These are phyloP conservation scores for Apostasia shenzhenica DNA, from an alignment of 106 monocot genomes.

Conservation along the genomic window DNA sequence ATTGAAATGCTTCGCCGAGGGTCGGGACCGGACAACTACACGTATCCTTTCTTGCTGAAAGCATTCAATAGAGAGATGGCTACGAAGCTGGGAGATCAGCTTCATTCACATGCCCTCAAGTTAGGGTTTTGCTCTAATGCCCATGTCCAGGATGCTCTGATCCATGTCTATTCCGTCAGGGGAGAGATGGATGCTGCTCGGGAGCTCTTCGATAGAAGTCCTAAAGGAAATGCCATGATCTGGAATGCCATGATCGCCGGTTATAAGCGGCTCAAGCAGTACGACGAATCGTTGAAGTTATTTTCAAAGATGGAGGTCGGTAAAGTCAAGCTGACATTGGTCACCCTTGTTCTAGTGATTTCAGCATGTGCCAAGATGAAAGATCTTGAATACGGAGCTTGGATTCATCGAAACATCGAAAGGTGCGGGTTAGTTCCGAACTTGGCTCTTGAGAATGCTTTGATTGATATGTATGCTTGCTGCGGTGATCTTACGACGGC, in stretches of 20 bases:
- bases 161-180: conserved; percentile 32
- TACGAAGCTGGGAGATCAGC: conserved; percentile 14
- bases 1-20: conserved; percentile 30
- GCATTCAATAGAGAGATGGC: conserved; percentile 19
- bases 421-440: conserved; percentile 11
- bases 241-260: conserved; percentile 66
- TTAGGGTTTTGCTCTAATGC: conserved; percentile 34
- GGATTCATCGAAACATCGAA: conserved; percentile 28
- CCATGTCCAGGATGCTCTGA: conserved; percentile 31
- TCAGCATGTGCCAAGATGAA: conserved; percentile 45
- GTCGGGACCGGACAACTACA: conserved; percentile 27
- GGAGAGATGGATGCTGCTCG: conserved; percentile 32
- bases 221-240: conserved; percentile 16
- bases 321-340: conserved; percentile 17
- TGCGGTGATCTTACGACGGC: conserved; percentile 39
- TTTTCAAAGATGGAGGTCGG: conserved; percentile 37
- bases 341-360: conserved; percentile 35
- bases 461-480: conserved; percentile 52
- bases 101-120: conserved; percentile 46
- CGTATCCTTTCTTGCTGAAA: conserved; percentile 50
- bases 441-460: conserved; percentile 29
- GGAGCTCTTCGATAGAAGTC: conserved; percentile 32
- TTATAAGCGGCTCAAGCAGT: conserved; percentile 26
- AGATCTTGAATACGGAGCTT: conserved; percentile 32
- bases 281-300: conserved; percentile 21